Evolutionary conservation across 352 stramenopile genomes (phyloP), one percentile per base, ranked within the genome.

Genomic region (Pythium dissotocum): DNA sequence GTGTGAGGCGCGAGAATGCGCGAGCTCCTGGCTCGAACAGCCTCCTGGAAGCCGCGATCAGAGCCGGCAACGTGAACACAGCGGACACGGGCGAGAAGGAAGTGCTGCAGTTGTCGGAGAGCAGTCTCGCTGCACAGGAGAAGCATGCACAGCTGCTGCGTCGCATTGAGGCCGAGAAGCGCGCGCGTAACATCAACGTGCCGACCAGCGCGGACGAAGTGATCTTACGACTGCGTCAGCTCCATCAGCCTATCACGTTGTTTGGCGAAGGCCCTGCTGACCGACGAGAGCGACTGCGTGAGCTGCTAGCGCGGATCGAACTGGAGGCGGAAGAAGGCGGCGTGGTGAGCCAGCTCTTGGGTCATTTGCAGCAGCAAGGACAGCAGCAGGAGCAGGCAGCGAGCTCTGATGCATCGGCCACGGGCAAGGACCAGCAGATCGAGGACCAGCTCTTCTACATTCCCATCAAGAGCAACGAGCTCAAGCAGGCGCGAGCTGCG

Each of bases 201-300:
- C 97, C 97, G 26, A 99, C 97, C 4, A 89, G 90, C 38, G 83
- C 93, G 1, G 79, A 95, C 14, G 89, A 99, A 63, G 94, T 99
- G 21, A 88, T 97, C 28, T 71, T 82, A 38, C 81, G 87, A 12
- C 78, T 99, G 58, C 94, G 97, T 21, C 76, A 89, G 69, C 73
- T 98, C 44, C 89, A 94, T 5, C 80, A 98, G 36, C 97, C 97
- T 18, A 87, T 98, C 32, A 97, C 94, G 67, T 80, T 99, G 13
- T 99, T 99, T 77, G 97, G 96, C 28, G 97, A 99, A 73, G 89
- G 97, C 40, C 85, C 93, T 10, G 96, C 94, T 2, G 96, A 98
- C 75, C 90, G 98, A 24, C 90, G 97, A 33, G 90, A 98, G 72
- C 92, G 97, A 36, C 76, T 99, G 63, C 88, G 94, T 13, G 82